phyloP scores from a whole-genome alignment of 2,329 filamentous ascomycete genomes.

The Aulographum hederae region DNA sequence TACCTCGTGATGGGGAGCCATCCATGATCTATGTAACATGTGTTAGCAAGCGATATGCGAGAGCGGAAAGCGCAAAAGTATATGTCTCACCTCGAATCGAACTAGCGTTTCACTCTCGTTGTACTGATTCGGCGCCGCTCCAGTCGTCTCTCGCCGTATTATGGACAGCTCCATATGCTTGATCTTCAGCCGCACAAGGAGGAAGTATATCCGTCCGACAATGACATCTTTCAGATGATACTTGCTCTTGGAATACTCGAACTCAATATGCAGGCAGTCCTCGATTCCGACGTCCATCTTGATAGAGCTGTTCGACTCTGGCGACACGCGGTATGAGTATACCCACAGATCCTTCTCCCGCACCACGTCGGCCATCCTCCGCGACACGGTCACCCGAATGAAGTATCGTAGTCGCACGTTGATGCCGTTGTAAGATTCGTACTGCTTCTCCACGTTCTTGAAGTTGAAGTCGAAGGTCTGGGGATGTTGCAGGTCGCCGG shows the following conservation, averaged over 20 bases:
- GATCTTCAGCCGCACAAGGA: constrained; percentile 93
- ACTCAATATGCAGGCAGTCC: constrained; percentile 97
- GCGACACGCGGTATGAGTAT: constrained; percentile 93
- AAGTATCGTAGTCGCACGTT: constrained; percentile 99
- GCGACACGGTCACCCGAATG: constrained; percentile 85
- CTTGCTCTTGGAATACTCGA: constrained; percentile 98
- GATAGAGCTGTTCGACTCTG: constrained; percentile 94
- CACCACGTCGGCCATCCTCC: constrained; percentile 94
- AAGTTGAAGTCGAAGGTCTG: constrained; percentile 99
- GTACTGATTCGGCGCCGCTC: constrained; percentile 93
- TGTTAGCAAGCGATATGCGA: too few relatives aligned
- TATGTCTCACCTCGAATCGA: constrained; percentile 58
- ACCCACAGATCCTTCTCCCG: constrained; percentile 99
- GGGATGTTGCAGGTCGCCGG: constrained; percentile 93
- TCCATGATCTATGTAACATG: constrained; percentile 96
- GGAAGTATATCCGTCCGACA: constrained; percentile 94
- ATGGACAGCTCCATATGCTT: constrained; percentile 99
- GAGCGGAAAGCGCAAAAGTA: too few relatives aligned
- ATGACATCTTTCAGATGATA: constrained; percentile 99
- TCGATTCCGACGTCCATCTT: constrained; percentile 99
- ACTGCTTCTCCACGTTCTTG: constrained; percentile 99
- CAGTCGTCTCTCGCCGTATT: constrained; percentile 90
- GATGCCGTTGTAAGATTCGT: constrained; percentile 99
- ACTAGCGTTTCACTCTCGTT: constrained; percentile 98
- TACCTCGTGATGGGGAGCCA: constrained; percentile 87